Evolutionary conservation across 2,329 filamentous ascomycete genomes (phyloP), one percentile per base, ranked within the genome.

Genomic region (Diaporthe citriasiana): DNA sequence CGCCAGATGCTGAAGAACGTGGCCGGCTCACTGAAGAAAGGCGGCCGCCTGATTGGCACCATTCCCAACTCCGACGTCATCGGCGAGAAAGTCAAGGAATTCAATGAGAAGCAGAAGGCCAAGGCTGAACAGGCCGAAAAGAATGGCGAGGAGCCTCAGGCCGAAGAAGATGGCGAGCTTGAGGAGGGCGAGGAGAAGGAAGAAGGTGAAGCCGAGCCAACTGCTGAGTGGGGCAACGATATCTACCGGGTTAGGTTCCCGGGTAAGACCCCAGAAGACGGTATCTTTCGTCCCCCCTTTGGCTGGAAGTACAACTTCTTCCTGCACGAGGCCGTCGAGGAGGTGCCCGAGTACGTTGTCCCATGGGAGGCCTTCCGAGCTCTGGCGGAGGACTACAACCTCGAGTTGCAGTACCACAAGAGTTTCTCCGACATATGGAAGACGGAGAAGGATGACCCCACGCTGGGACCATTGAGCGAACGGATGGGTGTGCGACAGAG

Each of bases 301-400:
- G 97, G 96, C 66, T 98, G 97, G 95, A 98, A 97, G 83, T 99
- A 99, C 85, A 97, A 92, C 81, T 99, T 98, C 86, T 97, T 95
- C 83, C 91, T 99, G 73, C 93, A 97, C 79, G 97, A 99, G 84
- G 97, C 97, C 0, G 97, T 99, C 27, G 96, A 98, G 82, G 94
- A 95, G 81, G 94, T 98, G 10, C 96, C 97, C 3, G 97, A 99
- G 85, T 99, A 98, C 81, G 96, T 99, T 1, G 97, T 99, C 1
- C 97, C 97, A 0, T 99, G 97, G 96, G 95, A 98, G 82, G 95
- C 95, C 0, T 98, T 99, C 86, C 94, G 97, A 84, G 95, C 95
- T 35, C 87, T 98, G 79, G 97, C 97, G 25, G 95, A 98, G 81
- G 95, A 98, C 81, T 99, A 96, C 87, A 98, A 98, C 79, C 90